Base-by-base conservation (phyloP, 768 basidiomycete species). In the Boletus barrowsii region DNA sequence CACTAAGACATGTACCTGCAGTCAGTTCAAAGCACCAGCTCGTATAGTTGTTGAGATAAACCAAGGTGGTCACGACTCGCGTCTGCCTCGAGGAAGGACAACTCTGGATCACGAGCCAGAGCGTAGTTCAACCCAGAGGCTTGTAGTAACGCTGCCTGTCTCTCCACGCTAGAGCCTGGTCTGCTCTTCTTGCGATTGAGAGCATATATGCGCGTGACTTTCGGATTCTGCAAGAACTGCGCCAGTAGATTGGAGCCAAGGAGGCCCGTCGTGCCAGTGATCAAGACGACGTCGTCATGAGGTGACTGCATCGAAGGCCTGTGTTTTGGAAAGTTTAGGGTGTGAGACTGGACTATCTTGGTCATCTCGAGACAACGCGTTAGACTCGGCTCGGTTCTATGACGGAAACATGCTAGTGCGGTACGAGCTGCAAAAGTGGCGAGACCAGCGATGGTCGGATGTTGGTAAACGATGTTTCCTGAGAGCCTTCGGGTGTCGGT, bases 261-360 rank as follows among this genome's bases (percentile, higher is more conserved):
- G 37, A 62, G 60, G 13, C 71, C 70, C 0, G 71, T 75, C 20
- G 69, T 73, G 4, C 72, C 73, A 6, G 72, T 75, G 24, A 73
- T 51, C 37, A 75, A 56, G 42, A 75, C 50, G 20, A 57, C 22
- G 3, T 63, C 61, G 8, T 53, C 35, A 3, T 42, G 22, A 42
- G 45, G 44, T 5, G 29, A 42, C 3, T 39, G 30, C 10, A 17
- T 20, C 15, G 53, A 53, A 39, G 54, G 55, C 30, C 30, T 32
- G 26, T 58, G 56, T 36, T 20, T 7, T n/a, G 59, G 57, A 40
- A 59, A 63, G 42, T 50, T 14, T 7, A 33, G 41, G 9, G 24
- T 57, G 22, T 58, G 18, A 11, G 33, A 36, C 20, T 42, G 30
- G 3, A 47, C 54, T 41, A 26, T 58, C n/a, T 44, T 47, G 2